phyloP scores from a whole-genome alignment of 2,329 filamentous ascomycete genomes.

The Furcasterigmium sp. region DNA sequence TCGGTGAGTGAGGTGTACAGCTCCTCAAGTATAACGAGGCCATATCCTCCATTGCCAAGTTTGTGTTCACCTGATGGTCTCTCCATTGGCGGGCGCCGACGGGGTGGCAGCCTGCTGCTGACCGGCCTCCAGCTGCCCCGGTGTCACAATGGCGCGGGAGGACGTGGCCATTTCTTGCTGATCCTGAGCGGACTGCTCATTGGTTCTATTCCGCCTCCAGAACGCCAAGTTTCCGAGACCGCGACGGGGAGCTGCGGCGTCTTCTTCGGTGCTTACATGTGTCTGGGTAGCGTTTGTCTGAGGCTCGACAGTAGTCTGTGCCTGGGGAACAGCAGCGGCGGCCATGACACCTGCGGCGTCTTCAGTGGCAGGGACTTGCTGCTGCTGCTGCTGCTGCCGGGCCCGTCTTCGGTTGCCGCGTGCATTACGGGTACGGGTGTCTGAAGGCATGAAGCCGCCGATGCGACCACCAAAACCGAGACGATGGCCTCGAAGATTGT shows the following conservation, averaged over 20 bases:
- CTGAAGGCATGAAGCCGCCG: conserved; percentile 5
- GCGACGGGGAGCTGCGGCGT: conserved; percentile 8
- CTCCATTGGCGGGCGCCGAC: conserved; percentile 7
- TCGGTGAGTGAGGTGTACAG: too few species aligned
- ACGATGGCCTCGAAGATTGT: conserved; percentile 21
- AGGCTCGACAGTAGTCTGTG: background rate
- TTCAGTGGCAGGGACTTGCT: conserved; percentile 2
- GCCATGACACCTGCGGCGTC: conserved; percentile 4
- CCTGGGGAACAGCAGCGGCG: conserved; percentile 2
- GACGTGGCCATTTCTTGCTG: conserved; percentile 11
- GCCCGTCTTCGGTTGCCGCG: conserved; percentile 7
- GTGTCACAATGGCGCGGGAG: conserved; percentile 29
- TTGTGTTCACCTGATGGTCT: background rate
- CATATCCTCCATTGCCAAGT: too few species aligned
- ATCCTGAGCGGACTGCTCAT: conserved; percentile 7
- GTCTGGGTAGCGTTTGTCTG: conserved; percentile 1
- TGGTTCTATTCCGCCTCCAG: conserved; percentile 16
- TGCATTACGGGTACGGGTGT: conserved; percentile 1
- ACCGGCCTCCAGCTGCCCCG: conserved; percentile 42
- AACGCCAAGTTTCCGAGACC: conserved; percentile 10
- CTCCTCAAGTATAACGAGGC: too few species aligned
- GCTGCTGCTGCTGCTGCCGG: conserved; percentile 8
- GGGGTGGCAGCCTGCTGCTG: conserved; percentile 20
- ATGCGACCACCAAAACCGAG: conserved; percentile 9
- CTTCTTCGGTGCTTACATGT: conserved; percentile 2